Percentiles rank a stretch among this genome's conserved stretches.
Evolutionary conservation across 306 rosid species (phyloP).

Genomic region (Vachellia pachyceras): DNA sequence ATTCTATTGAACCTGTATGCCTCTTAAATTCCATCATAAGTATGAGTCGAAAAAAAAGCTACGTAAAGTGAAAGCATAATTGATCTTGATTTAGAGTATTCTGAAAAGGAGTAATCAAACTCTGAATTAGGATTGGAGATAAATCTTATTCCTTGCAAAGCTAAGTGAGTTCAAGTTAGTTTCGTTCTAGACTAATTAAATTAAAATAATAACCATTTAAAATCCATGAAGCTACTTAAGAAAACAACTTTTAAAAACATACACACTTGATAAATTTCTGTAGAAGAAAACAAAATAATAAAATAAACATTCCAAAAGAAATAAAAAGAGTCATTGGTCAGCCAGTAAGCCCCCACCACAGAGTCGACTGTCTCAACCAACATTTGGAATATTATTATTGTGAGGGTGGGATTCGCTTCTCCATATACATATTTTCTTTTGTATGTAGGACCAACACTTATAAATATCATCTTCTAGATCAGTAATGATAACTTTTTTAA

Average conservation of each 20-base stretch:
- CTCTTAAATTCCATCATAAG: too few relatives aligned
- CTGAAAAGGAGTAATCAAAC: not conserved
- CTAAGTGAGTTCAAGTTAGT: not conserved
- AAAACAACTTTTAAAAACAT: not conserved
- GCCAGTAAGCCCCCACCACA: slow-evolving; percentile 62
- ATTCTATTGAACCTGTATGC: too few relatives aligned
- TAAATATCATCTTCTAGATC: slow-evolving; percentile 3
- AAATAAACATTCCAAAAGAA: slow-evolving; percentile 36
- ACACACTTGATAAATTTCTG: not conserved
- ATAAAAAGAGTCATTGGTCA: slow-evolving; percentile 41
- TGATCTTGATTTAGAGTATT: not conserved
- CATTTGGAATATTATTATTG: slow-evolving; percentile 62
- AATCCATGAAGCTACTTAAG: not conserved
- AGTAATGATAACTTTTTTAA: slow-evolving; percentile 9
- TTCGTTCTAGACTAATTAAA: not conserved
- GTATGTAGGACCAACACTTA: slow-evolving; percentile 41
- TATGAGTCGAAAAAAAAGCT: not conserved
- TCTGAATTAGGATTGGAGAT: too few relatives aligned
- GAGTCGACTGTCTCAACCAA: slow-evolving; percentile 62
- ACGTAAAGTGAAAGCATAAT: not conserved
- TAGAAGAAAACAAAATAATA: not conserved
- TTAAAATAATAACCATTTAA: not conserved
- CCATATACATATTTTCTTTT: slow-evolving; percentile 28
- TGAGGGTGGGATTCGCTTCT: slow-evolving; percentile 50
- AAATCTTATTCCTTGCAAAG: too few relatives aligned